Conservation (phyloP, 2,329 filamentous ascomycete species). For the Nothomitra cinnamomea region DNA sequence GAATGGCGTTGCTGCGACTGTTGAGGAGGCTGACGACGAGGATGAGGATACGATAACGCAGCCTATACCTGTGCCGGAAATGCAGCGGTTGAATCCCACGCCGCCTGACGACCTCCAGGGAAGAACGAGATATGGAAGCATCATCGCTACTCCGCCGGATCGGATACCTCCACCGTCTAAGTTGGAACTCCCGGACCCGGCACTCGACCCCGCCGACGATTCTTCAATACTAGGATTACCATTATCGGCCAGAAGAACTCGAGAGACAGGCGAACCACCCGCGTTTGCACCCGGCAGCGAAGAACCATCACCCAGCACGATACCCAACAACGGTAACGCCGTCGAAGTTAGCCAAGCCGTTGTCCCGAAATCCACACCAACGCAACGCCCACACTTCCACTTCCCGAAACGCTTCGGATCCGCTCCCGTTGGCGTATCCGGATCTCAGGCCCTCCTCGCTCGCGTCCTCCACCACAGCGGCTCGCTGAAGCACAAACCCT, state of each 20-base stretch:
- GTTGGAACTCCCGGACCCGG: slow-evolving; percentile 44
- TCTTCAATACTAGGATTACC: neutral
- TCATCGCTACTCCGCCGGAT: slow-evolving; percentile 37
- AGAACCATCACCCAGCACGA: too few relatives aligned
- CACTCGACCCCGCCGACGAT: slow-evolving; percentile 28
- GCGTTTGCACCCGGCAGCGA: neutral
- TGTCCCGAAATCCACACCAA: slow-evolving; percentile 9
- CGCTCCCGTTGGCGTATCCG: slow-evolving; percentile 10
- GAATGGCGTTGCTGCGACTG: neutral
- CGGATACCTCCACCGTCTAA: slow-evolving; percentile 23
- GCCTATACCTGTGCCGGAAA: neutral
- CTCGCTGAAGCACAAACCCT: slow-evolving; percentile 17
- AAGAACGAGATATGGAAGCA: slow-evolving; percentile 40
- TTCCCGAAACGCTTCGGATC: slow-evolving; percentile 11
- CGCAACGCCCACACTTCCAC: slow-evolving; percentile 10
- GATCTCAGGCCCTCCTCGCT: slow-evolving; percentile 12
- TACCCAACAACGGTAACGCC: slow-evolving; percentile 16
- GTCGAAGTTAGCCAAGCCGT: slow-evolving; percentile 27
- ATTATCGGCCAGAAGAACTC: slow-evolving; percentile 10
- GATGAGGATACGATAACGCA: neutral
- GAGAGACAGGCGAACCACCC: slow-evolving; percentile 10
- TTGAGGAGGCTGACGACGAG: neutral
- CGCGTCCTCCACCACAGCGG: neutral
- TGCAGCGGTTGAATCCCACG: neutral
- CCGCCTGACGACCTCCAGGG: neutral